Conservation (phyloP, 345 rosid genomes). For the Gossypium herbaceum region DNA sequence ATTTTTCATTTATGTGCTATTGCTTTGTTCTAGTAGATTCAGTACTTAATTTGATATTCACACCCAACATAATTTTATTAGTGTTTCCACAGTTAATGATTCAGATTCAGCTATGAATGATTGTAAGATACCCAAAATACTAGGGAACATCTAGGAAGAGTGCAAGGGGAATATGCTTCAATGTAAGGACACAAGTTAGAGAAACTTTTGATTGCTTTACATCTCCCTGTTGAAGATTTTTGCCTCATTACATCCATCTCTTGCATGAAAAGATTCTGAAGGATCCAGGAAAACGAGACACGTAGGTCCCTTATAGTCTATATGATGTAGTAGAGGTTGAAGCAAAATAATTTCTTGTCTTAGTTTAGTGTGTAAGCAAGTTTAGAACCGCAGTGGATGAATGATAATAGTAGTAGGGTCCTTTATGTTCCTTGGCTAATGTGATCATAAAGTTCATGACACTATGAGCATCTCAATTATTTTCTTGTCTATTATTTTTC, state of each 20-base stretch:
- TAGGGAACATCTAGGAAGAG: slow-evolving; percentile 15
- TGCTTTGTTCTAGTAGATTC: not conserved
- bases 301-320: not conserved
- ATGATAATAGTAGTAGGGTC: slow-evolving; percentile 10
- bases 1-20: not conserved
- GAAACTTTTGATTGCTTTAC: slow-evolving; percentile 9
- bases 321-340: not conserved
- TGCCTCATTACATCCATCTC: not conserved
- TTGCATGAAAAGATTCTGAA: not conserved
- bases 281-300: slow-evolving; percentile 2
- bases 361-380: slow-evolving; percentile 3
- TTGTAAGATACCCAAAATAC: not conserved
- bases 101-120: not conserved
- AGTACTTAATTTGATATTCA: not conserved
- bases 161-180: slow-evolving; percentile 3
- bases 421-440: not conserved
- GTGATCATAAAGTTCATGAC: slow-evolving; percentile 5
- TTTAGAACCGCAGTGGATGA: not conserved
- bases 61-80: not conserved
- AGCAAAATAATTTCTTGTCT: slow-evolving; percentile 10
- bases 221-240: not conserved
- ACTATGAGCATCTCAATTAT: slow-evolving; percentile 8
- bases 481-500: slow-evolving; percentile 8
- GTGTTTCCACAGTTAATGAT: not conserved
- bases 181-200: not conserved